Base-by-base conservation (phyloP, 1,284 basidiomycete species). In the Puccinia horiana region DNA sequence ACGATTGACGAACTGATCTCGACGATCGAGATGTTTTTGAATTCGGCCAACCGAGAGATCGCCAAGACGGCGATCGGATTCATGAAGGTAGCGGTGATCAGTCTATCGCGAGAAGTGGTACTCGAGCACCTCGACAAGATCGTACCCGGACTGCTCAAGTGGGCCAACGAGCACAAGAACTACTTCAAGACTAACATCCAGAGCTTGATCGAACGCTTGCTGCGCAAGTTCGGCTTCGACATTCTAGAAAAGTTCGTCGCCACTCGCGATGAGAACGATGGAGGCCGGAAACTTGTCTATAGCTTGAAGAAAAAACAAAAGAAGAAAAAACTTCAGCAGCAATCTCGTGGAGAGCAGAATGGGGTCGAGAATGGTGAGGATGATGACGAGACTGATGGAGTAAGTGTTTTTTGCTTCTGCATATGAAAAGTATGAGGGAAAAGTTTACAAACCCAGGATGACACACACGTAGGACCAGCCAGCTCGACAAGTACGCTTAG, bases 141-240 rank as follows among this genome's bases (percentile, higher is more conserved):
- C 18, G 93, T 99, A 0, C 93, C 94, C 0, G 93, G 92, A 0
- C 90, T 99, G 23, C 89, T 99, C 35, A 90, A 90, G 80, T 97
- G 96, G 95, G 94, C 94, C 8, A 94, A 96, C 86, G 95, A 98
- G 87, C 96, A 99, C 89, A 96, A 96, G 87, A 98, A 99, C 86
- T 96, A 98, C 87, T 99, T 99, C 91, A 99, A 99, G 88, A 90
- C 91, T 80, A 98, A 98, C 88, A 94, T 98, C 18, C 91, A 95
- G 67, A 96, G 98, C 88, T 95, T 99, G 83, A 95, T 99, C 85
- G 97, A 99, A 89, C 91, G 97, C 69, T 92, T 99, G 90, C 90
- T 99, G 83, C 90, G 96, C 83, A 91, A 95, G 83, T 97, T 98
- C 86, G 93, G 92, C 0, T 97, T 91, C 89, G 92, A 96, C 74